Conservation (phyloP, 106 monocot genomes). For the Apostasia ramifera region DNA sequence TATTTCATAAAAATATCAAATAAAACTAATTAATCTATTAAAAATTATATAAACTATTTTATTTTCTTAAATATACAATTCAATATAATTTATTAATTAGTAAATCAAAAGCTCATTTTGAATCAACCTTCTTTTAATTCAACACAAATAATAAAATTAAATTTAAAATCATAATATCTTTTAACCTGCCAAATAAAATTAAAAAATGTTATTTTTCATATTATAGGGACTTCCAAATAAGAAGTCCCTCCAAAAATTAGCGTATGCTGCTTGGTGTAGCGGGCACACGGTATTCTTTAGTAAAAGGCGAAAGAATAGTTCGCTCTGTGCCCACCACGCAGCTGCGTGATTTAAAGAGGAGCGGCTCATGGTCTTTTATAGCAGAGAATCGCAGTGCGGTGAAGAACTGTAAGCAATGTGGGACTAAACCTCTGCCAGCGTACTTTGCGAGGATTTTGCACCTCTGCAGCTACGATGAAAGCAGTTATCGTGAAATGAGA, state of each 20-base stretch:
- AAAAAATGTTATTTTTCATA: neutral
- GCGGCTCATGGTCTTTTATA: neutral
- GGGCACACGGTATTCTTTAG: slow-evolving; percentile 67
- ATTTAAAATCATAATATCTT: neutral
- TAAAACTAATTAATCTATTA: neutral
- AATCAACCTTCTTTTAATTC: too few species aligned
- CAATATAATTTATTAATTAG: too few species aligned
- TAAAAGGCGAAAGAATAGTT: slow-evolving; percentile 86
- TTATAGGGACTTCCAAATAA: neutral
- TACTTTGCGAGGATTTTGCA: too few species aligned
- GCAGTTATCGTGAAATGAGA: too few species aligned
- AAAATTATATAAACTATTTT: too few species aligned
- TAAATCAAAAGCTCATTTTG: too few species aligned
- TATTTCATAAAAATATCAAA: neutral
- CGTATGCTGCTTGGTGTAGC: slow-evolving; percentile 16
- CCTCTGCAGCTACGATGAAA: too few species aligned
- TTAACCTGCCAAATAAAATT: neutral
- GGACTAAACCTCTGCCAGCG: neutral
- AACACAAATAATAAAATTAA: too few species aligned
- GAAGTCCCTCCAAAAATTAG: slow-evolving; percentile 4
- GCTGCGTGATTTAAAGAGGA: slow-evolving; percentile 10
- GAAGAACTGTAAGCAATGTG: neutral
- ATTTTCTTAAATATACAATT: too few species aligned
- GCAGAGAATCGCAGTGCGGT: too few species aligned
- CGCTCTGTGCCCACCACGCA: slow-evolving; percentile 54